Conservation (phyloP, 2,329 filamentous ascomycete species). For the Mycosphaerella sp. region DNA sequence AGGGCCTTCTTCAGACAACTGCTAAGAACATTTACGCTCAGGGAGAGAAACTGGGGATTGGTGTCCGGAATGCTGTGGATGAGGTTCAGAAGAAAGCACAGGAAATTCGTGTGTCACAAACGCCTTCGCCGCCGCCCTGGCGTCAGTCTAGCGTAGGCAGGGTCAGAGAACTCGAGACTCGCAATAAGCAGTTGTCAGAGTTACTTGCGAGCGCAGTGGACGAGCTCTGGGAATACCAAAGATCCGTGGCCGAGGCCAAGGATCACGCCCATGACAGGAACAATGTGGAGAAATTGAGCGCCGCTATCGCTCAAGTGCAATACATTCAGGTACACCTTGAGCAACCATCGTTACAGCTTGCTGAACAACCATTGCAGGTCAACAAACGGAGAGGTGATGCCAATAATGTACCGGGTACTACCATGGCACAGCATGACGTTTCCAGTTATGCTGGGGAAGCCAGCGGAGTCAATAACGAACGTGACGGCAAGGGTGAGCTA, state of each 20-base stretch:
- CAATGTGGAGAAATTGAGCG: slow-evolving; percentile 39
- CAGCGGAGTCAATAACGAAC: background rate
- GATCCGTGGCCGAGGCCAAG: slow-evolving; percentile 38
- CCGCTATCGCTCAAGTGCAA: slow-evolving; percentile 47
- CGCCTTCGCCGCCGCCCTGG: slow-evolving; percentile 29
- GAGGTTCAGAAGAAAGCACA: slow-evolving; percentile 73
- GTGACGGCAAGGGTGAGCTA: background rate
- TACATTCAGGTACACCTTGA: slow-evolving; percentile 47
- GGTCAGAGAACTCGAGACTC: slow-evolving; percentile 50
- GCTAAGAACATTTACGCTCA: slow-evolving; percentile 67
- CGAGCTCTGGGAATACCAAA: slow-evolving; percentile 56
- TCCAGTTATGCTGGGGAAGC: background rate
- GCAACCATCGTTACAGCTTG: slow-evolving; percentile 31
- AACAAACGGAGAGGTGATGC: background rate
- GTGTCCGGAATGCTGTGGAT: slow-evolving; percentile 72
- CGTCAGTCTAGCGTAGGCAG: slow-evolving; percentile 43
- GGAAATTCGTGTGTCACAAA: slow-evolving; percentile 49
- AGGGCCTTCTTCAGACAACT: slow-evolving; percentile 67
- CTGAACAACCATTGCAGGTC: slow-evolving; percentile 3
- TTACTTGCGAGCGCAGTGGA: slow-evolving; percentile 63
- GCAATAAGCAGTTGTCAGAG: slow-evolving; percentile 60
- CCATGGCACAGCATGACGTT: background rate
- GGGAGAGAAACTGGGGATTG: slow-evolving; percentile 70
- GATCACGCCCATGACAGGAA: slow-evolving; percentile 23
- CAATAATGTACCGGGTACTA: background rate